phyloP scores from a whole-genome alignment of 257 asterid species.

The Cynanchum wilfordii region DNA sequence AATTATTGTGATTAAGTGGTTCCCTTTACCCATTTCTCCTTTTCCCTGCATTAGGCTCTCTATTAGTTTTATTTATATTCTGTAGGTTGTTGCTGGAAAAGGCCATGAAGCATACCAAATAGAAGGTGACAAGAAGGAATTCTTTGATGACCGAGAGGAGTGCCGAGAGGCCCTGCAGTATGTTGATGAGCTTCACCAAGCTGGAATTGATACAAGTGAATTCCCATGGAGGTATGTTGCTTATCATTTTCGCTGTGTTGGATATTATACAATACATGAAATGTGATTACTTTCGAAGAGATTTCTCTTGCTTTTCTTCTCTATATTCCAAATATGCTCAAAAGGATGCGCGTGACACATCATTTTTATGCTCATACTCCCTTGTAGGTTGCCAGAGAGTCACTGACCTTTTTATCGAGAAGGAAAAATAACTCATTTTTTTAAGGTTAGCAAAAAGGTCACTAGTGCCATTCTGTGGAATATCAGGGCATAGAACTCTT shows the following conservation, averaged over 20 bases:
- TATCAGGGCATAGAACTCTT: background rate
- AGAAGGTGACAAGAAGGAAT: conserved; percentile 84
- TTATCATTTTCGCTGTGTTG: background rate
- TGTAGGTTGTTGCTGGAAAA: conserved; percentile 95
- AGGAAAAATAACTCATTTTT: conserved; percentile 12
- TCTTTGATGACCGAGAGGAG: conserved; percentile 93
- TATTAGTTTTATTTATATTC: background rate
- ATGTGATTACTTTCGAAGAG: background rate
- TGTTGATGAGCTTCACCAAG: conserved; percentile 98
- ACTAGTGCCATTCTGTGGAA: conserved; percentile 8
- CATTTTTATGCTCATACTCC: conserved; percentile 5
- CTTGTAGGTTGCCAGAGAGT: conserved; percentile 85
- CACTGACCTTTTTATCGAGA: conserved; percentile 36
- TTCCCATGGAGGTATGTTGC: conserved; percentile 82
- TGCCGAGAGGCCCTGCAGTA: conserved; percentile 96
- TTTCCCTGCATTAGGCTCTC: background rate
- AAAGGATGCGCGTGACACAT: background rate
- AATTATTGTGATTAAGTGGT: background rate
- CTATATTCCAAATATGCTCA: background rate
- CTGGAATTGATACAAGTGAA: conserved; percentile 97
- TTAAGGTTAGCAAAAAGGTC: conserved; percentile 19
- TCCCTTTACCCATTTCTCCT: background rate
- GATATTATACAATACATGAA: background rate
- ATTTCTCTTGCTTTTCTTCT: background rate
- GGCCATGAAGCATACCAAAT: conserved; percentile 78